phyloP scores from a whole-genome alignment of 441 rosid genomes.

The Adansonia gregorii region DNA sequence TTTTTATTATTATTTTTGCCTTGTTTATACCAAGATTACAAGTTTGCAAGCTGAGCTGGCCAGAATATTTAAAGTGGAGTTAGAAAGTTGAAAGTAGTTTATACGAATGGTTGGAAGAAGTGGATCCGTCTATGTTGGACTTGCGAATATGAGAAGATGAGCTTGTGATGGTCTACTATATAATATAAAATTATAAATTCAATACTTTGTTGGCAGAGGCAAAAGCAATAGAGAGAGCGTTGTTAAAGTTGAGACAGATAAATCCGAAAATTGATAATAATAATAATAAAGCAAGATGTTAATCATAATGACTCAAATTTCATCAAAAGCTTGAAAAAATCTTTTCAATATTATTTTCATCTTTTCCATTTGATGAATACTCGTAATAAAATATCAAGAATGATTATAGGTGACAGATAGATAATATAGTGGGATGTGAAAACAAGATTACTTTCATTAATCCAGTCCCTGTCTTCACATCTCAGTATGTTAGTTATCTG shows the following conservation, averaged over 20 bases:
- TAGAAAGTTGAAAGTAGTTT: neutral
- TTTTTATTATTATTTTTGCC: too few species aligned
- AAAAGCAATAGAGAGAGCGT: neutral
- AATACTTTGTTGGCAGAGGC: neutral
- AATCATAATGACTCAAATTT: neutral
- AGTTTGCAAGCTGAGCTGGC: too few species aligned
- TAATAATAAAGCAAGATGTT: neutral
- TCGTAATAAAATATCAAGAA: neutral
- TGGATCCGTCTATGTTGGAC: neutral
- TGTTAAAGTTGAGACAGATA: neutral
- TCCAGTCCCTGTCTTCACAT: neutral
- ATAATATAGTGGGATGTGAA: neutral
- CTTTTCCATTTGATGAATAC: neutral
- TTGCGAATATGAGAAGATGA: neutral
- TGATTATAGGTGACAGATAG: neutral
- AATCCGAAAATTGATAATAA: neutral
- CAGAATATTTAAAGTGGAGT: neutral
- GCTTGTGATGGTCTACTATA: neutral
- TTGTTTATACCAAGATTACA: too few species aligned
- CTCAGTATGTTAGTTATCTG: neutral
- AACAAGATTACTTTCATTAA: neutral
- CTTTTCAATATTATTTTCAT: neutral
- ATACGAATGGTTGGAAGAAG: neutral
- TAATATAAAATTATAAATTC: neutral
- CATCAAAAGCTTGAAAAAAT: neutral